A percentile compares a stretch with the other conserved stretches of the same genome.
Conservation (phyloP, 176 grass and related monocot genomes). For the Chrysopogon serrulatus region DNA sequence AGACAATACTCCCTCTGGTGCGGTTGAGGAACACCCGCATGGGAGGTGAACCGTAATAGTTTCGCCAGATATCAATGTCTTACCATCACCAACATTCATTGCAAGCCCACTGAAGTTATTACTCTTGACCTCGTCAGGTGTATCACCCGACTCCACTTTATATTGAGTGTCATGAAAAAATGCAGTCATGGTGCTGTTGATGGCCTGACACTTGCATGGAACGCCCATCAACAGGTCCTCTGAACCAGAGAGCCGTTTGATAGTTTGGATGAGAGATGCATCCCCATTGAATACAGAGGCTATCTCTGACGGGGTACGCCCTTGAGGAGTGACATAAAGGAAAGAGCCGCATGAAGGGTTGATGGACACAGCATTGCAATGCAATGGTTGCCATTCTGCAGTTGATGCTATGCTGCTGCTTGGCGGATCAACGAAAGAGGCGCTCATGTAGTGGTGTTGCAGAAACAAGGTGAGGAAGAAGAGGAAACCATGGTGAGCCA, state of each 20-base stretch:
- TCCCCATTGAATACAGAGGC: conserved; percentile 26
- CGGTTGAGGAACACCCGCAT: conserved; percentile 35
- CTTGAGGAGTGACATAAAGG: conserved; percentile 49
- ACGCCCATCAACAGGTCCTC: conserved; percentile 39
- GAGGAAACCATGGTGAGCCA: conserved; percentile 28
- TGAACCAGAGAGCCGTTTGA: conserved; percentile 16
- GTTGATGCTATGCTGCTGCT: not conserved
- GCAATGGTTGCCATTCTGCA: conserved; percentile 26
- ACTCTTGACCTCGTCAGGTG: not conserved
- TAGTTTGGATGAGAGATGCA: conserved; percentile 23
- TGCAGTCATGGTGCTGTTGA: conserved; percentile 6
- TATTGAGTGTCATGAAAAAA: conserved; percentile 46
- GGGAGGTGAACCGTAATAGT: conserved; percentile 24
- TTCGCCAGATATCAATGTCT: accelerated
- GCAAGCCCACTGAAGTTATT: conserved; percentile 49
- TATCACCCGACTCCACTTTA: not conserved
- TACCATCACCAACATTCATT: not conserved
- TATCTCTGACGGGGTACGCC: conserved; percentile 9
- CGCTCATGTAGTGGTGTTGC: not conserved
- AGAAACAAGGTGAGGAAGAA: conserved; percentile 40
- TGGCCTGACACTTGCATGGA: conserved; percentile 35
- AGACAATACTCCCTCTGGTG: conserved; percentile 28
- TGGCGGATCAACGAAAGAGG: not conserved
- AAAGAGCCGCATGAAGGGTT: conserved; percentile 35
- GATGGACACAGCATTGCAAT: conserved; percentile 1